Conservation (phyloP, 192 early-diverging fungal genomes). For the Dispira simplex region DNA sequence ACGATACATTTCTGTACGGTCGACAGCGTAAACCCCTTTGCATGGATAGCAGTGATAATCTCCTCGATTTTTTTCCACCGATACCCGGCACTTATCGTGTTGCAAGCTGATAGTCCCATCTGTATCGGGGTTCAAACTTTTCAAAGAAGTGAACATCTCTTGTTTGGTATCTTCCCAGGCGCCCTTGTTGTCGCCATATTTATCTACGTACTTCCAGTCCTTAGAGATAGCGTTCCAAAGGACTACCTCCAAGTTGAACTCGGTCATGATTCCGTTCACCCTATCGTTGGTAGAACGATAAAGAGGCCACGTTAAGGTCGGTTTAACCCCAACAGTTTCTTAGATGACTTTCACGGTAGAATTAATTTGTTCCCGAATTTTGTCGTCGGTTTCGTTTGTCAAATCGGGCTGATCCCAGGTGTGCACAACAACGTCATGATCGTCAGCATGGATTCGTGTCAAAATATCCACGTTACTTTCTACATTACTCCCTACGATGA, state of each 20-base stretch:
- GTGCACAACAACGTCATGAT: constrained; percentile 1
- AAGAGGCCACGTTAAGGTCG: neutral
- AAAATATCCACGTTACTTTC: neutral
- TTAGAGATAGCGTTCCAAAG: neutral
- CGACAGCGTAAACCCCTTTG: no score
- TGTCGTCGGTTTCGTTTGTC: neutral
- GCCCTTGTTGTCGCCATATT: no score
- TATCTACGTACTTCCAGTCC: neutral
- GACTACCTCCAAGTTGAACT: neutral
- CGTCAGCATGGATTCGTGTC: neutral
- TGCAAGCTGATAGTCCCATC: no score
- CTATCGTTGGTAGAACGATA: neutral
- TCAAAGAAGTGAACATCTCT: no score
- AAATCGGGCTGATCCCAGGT: neutral
- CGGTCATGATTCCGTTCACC: neutral
- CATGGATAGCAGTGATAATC: no score
- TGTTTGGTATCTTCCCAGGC: neutral
- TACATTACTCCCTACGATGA: neutral
- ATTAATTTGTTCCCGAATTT: neutral
- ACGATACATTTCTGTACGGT: no score
- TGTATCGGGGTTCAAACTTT: no score
- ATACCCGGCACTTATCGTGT: no score
- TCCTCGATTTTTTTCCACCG: no score
- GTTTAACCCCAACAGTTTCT: neutral
- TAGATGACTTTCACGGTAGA: neutral